Conservation (phyloP, 1,284 basidiomycete species). For the Malassezia obtusa region DNA sequence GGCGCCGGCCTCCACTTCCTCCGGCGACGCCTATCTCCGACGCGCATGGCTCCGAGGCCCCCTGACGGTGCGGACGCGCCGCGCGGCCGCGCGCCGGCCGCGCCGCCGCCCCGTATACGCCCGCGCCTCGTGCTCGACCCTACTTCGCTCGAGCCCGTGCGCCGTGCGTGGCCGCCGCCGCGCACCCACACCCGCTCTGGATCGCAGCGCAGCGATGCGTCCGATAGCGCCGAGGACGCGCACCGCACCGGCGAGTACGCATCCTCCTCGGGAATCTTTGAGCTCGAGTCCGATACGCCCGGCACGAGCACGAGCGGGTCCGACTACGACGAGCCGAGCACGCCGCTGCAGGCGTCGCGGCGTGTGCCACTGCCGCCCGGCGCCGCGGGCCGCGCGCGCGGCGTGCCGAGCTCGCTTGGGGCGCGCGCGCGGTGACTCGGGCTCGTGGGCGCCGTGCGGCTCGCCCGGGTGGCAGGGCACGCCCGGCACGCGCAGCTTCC, state of each 20-base stretch:
- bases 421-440: not conserved
- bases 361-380: not conserved
- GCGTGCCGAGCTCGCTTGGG: not conserved
- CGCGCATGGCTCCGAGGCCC: not conserved
- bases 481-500: not conserved
- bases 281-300: constrained; percentile 9
- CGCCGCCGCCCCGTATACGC: not conserved
- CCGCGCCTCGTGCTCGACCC: not conserved
- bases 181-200: not conserved
- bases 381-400: not conserved
- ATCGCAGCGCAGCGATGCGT: not conserved
- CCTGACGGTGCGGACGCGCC: not conserved
- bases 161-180: not conserved
- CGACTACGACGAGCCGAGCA: constrained; percentile 9
- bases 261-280: constrained; percentile 12
- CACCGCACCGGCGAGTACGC: not conserved
- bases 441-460: not conserved
- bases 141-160: not conserved
- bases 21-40: no score
- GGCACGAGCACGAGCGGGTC: constrained; percentile 2
- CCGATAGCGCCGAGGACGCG: not conserved
- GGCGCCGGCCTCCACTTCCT: not conserved
- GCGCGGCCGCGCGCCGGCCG: not conserved
- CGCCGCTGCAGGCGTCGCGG: not conserved
- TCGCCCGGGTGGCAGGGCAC: not conserved